phyloP scores from a whole-genome alignment of 2,329 filamentous ascomycete genomes.

The Paecilomyces dactylethromorphus region DNA sequence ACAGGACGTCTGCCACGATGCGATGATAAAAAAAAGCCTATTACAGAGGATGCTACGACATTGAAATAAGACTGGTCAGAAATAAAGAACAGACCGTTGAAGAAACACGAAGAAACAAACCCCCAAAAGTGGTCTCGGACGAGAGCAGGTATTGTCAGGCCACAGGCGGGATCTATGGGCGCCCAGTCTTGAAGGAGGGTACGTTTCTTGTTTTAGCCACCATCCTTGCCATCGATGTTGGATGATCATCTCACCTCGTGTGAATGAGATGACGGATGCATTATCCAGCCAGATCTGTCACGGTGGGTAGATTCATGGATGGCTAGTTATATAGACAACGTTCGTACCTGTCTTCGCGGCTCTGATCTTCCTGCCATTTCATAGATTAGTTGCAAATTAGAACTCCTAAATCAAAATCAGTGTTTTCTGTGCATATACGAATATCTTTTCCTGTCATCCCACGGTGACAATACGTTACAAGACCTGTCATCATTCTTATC shows the following conservation, averaged over 20 bases:
- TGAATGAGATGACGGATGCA: background rate
- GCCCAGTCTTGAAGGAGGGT: background rate
- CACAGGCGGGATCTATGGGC: conserved; percentile 4
- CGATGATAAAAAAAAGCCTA: background rate
- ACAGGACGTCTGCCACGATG: background rate
- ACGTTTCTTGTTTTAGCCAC: background rate
- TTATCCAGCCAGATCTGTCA: background rate
- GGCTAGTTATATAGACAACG: background rate
- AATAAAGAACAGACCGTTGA: background rate
- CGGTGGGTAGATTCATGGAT: background rate
- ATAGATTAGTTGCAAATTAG: background rate
- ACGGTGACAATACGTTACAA: background rate
- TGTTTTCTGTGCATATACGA: background rate
- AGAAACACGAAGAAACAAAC: background rate
- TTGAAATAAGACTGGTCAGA: background rate
- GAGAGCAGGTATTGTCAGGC: too few relatives aligned
- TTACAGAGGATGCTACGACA: background rate
- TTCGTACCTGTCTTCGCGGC: background rate
- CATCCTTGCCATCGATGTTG: background rate
- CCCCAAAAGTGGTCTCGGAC: background rate
- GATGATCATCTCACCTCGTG: background rate
- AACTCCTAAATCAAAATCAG: background rate
- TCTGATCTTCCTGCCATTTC: background rate
- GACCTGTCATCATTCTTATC: background rate
- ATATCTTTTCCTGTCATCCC: background rate